Evolutionary conservation across 176 grass and related monocot species (phyloP), one percentile per base, ranked within the genome.

Genomic region (Leersia perrieri): DNA sequence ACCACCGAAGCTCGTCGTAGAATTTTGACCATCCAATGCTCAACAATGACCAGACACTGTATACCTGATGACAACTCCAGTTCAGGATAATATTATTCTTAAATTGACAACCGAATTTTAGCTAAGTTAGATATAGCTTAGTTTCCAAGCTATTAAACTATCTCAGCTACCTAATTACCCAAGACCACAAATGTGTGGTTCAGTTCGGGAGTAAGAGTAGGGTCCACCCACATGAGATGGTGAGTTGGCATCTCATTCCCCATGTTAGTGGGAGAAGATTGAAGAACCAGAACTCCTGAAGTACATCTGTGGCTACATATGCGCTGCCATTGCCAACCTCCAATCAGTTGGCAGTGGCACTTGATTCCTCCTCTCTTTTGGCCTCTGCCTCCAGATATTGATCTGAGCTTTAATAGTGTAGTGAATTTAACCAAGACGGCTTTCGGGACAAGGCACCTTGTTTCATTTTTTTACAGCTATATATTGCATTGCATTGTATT

Each of bases 211-310:
- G 47, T 35, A 25, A 23, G 23, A 18, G 15, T 29, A 22, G 18
- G 63, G 1, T 18, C 33, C 72, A 58, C 63, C 36, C 82, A 76
- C 73, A 84, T 60, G 63, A 76, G 45, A 84, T 33, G 47, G 20
- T 60, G 63, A 76, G 62, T 76, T 84, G 34, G 73, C 63, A 76
- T 76, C 82, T 76, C 27, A 84, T 76, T 69, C 82, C 62, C 27
- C 73, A 33, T 76, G 47, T 20, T 76, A 69, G 18, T 68, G 82
- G 63, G 47, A 70, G n/a, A 80, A 33, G 3, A 51, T 51, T 51
- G 31, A 23, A 32, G 71, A 75, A 57, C 71, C 22, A 57, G 45
- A 23, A 57, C 53, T 57, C 53, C 32, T 75, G 71, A 68, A 60
- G 71, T 39, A 75, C 32, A 51, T 45, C 0, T 13, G 1, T 32